A percentile compares a stretch with the other conserved stretches of the same genome.
These are phyloP conservation scores for Trichoderma pleuroti DNA, from an alignment of 2,329 filamentous ascomycete genomes.

Conservation along the genomic window DNA sequence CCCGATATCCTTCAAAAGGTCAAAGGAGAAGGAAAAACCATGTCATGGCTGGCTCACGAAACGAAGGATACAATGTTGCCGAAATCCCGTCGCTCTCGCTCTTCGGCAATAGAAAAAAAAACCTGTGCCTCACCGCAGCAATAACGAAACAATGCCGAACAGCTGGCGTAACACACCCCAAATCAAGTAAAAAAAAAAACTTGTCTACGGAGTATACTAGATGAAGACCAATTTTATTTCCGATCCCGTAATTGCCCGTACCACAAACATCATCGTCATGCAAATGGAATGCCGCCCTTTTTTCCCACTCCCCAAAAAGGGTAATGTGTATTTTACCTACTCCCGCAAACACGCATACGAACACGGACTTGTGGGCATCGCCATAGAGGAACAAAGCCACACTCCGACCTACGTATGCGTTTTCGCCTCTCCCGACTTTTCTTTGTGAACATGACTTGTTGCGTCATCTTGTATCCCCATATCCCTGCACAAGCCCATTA, in stretches of 20 bases:
- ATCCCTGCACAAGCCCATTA: background rate
- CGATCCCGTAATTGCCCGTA: background rate
- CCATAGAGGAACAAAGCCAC: background rate
- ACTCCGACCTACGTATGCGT: background rate
- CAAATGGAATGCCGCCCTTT: background rate
- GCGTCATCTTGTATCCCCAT: background rate
- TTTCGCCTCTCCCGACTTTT: background rate
- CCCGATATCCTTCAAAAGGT: background rate
- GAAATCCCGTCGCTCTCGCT: background rate
- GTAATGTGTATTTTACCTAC: background rate
- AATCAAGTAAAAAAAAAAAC: background rate
- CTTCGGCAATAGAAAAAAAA: background rate
- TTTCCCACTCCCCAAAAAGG: background rate
- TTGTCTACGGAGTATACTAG: background rate
- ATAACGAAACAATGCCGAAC: background rate
- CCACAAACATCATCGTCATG: background rate
- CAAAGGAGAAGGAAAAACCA: background rate
- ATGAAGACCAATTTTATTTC: background rate
- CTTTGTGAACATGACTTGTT: background rate
- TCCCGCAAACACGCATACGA: background rate
- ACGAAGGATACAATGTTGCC: background rate
- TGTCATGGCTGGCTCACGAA: background rate
- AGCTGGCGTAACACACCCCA: background rate
- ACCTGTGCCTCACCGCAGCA: background rate
- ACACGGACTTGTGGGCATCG: background rate